A percentile compares a stretch with the other conserved stretches of the same genome.
Evolutionary conservation across 495 filamentous ascomycete species (phyloP).

Genomic region (Tuber umbilicatum): DNA sequence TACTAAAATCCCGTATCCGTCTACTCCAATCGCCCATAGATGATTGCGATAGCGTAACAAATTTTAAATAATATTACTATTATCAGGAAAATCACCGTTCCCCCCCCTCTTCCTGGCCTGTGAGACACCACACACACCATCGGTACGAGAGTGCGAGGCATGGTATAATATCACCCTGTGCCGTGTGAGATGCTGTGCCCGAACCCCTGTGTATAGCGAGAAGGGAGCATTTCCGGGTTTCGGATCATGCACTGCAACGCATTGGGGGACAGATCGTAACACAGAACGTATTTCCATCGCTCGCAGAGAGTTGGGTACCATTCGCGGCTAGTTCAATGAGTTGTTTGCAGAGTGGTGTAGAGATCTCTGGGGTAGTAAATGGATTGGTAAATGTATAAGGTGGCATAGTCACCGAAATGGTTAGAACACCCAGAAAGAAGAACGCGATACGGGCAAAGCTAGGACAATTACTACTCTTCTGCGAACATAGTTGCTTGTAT

Average conservation of each 20-base stretch:
- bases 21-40: not conserved
- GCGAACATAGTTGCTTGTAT: not conserved
- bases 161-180: not conserved
- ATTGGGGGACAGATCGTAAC: not conserved
- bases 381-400: not conserved
- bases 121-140: no score
- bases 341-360: not conserved
- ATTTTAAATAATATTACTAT: no score
- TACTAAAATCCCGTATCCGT: not conserved
- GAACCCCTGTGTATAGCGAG: not conserved
- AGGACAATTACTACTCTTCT: not conserved
- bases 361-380: not conserved
- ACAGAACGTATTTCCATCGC: not conserved
- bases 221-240: not conserved
- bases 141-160: no score
- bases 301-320: not conserved
- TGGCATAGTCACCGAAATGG: not conserved
- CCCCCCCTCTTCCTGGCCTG: no score
- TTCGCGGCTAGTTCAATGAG: not conserved
- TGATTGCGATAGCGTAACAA: not conserved
- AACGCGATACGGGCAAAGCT: not conserved
- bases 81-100: not conserved
- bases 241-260: not conserved
- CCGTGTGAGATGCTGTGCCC: not conserved
- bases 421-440: not conserved